Evolutionary conservation across 371 early-diverging fungal genomes (phyloP).

Genomic region (Rhizopus microsporus): DNA sequence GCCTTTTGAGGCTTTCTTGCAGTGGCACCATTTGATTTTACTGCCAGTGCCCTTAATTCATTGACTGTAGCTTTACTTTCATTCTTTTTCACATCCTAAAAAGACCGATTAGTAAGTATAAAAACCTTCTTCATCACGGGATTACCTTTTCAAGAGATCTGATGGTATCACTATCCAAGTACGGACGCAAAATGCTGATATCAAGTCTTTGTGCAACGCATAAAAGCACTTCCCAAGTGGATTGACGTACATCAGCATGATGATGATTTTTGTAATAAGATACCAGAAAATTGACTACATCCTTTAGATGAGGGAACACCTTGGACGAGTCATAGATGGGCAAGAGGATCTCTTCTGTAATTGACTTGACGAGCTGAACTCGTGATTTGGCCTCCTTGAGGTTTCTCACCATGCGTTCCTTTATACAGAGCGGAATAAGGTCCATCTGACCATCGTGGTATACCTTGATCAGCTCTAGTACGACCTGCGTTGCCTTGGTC

Average conservation of each 20-base stretch:
- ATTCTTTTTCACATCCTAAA: constrained; percentile 16
- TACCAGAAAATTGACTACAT: constrained; percentile 58
- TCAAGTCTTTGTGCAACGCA: constrained; percentile 6
- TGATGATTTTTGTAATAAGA: constrained; percentile 59
- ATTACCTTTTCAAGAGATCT: constrained; percentile 12
- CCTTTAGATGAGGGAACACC: constrained; percentile 25
- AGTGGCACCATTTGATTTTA: constrained; percentile 16
- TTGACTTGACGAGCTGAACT: constrained; percentile 55
- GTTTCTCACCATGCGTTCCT: constrained; percentile 39
- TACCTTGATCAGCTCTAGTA: constrained; percentile 53
- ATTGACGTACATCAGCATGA: constrained; percentile 67
- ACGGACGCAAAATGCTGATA: constrained; percentile 9
- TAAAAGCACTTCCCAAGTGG: constrained; percentile 51
- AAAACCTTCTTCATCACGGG: background rate
- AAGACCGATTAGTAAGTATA: background rate
- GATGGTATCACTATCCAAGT: constrained; percentile 18
- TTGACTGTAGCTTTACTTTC: constrained; percentile 25
- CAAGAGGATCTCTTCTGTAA: constrained; percentile 53
- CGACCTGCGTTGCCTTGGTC: constrained; percentile 46
- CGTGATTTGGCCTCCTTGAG: constrained; percentile 39
- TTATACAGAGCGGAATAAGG: constrained; percentile 46
- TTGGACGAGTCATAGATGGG: constrained; percentile 19
- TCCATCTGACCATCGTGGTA: constrained; percentile 50
- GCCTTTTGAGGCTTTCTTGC: constrained; percentile 3
- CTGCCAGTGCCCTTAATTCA: constrained; percentile 38